Conservation (phyloP, 768 basidiomycete species). For the Termitomyces sp. region DNA sequence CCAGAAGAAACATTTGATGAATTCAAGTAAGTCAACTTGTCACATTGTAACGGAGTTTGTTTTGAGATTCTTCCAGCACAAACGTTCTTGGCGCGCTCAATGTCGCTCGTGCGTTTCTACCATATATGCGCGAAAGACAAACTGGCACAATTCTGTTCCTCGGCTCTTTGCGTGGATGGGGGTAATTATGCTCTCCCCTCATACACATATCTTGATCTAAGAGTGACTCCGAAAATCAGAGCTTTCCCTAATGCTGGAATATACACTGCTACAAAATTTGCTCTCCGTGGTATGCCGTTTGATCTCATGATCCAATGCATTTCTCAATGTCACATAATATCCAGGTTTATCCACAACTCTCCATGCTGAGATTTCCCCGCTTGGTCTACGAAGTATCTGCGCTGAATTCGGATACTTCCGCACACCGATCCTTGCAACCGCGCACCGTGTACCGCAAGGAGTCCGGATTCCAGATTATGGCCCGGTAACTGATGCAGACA, state of each 20-base stretch:
- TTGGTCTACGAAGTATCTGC: conserved; percentile 35
- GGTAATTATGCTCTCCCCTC: conserved; percentile 15
- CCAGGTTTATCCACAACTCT: conserved; percentile 26
- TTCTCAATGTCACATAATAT: background rate
- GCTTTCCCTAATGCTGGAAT: conserved; percentile 1
- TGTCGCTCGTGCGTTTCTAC: conserved; percentile 42
- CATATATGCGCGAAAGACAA: conserved; percentile 41
- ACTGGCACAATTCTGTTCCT: conserved; percentile 41
- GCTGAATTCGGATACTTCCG: conserved; percentile 40
- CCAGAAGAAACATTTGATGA: conserved; percentile 39
- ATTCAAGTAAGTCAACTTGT: conserved; percentile 28
- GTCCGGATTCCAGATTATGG: conserved; percentile 32
- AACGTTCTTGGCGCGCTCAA: conserved; percentile 26
- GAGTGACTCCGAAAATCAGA: background rate
- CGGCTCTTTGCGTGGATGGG: conserved; percentile 40
- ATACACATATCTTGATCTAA: background rate
- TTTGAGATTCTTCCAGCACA: background rate
- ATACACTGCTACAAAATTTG: conserved; percentile 30
- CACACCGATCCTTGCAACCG: conserved; percentile 28
- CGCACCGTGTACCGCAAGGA: conserved; percentile 26
- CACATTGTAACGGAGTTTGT: background rate
- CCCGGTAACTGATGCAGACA: conserved; percentile 20
- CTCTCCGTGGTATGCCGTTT: conserved; percentile 27
- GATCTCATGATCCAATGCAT: background rate
- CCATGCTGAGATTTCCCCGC: conserved; percentile 33